phyloP scores from a whole-genome alignment of 345 rosid genomes.

The Gynandropsis gynandra region DNA sequence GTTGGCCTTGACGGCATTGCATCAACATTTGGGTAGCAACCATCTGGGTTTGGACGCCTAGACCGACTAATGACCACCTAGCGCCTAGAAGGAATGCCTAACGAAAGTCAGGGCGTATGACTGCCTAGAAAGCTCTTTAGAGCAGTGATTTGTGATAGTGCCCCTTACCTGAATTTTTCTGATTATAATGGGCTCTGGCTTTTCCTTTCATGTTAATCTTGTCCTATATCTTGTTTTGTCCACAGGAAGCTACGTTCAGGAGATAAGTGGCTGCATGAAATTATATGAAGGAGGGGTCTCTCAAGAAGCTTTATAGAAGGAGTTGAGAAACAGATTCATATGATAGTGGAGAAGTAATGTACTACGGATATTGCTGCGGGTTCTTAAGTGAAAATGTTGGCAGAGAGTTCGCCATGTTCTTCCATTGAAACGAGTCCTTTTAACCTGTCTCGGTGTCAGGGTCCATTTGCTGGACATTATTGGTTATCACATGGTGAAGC shows the following conservation, averaged over 20 bases:
- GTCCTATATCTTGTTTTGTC: slow-evolving; percentile 14
- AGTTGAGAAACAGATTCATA: slow-evolving; percentile 13
- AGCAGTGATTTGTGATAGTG: no score
- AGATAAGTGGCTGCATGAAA: slow-evolving; percentile 6
- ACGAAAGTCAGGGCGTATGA: not conserved
- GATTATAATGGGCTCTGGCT: slow-evolving; percentile 1
- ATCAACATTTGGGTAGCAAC: not conserved
- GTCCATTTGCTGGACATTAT: slow-evolving; percentile 28
- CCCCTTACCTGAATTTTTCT: no score
- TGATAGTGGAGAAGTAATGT: slow-evolving; percentile 25
- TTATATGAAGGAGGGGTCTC: slow-evolving; percentile 4
- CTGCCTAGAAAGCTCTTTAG: no score
- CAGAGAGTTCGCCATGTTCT: slow-evolving; percentile 33
- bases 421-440: slow-evolving; percentile 33
- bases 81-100: no score
- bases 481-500: slow-evolving; percentile 32
- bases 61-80: no score
- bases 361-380: slow-evolving; percentile 21
- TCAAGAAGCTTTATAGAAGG: slow-evolving; percentile 8
- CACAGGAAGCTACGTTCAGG: slow-evolving; percentile 11
- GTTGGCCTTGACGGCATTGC: not conserved
- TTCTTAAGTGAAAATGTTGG: slow-evolving; percentile 32
- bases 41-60: not conserved
- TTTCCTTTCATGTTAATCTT: slow-evolving; percentile 20
- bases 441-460: slow-evolving; percentile 33